phyloP scores from a whole-genome alignment of 352 stramenopile species.

The Globisporangium radiosum region DNA sequence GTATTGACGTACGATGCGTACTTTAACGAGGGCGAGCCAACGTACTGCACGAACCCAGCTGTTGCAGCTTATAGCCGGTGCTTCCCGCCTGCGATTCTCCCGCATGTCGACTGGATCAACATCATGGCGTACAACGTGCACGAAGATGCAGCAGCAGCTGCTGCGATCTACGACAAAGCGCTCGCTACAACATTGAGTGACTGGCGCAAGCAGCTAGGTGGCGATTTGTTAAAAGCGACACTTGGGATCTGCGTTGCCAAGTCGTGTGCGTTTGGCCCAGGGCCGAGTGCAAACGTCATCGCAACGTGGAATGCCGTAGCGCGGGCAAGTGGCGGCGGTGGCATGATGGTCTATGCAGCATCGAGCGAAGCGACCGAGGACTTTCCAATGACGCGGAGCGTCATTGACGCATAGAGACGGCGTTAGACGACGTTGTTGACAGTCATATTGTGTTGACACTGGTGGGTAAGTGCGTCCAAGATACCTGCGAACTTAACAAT shows the following conservation, averaged over 20 bases:
- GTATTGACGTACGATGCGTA: constrained; percentile 72
- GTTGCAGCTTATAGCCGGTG: constrained; percentile 45
- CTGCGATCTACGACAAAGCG: constrained; percentile 43
- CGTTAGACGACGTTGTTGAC: neutral
- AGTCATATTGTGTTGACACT: neutral
- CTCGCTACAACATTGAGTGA: constrained; percentile 46
- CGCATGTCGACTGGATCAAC: constrained; percentile 71
- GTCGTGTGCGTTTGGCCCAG: constrained; percentile 59
- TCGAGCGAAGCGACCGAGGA: constrained; percentile 44
- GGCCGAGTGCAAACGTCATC: constrained; percentile 49
- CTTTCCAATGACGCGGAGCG: constrained; percentile 43
- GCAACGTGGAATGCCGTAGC: constrained; percentile 40
- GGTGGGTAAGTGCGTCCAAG: no score
- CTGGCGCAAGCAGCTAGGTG: constrained; percentile 37
- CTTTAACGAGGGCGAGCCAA: constrained; percentile 38
- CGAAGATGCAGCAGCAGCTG: constrained; percentile 27
- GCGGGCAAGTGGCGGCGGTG: constrained; percentile 24
- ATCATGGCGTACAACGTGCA: constrained; percentile 85
- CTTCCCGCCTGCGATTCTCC: constrained; percentile 43
- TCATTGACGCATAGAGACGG: constrained; percentile 12
- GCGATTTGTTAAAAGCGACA: constrained; percentile 41
- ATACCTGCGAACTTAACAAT: no score
- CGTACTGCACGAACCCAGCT: constrained; percentile 19
- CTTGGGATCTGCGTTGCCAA: constrained; percentile 46
- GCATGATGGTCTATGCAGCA: constrained; percentile 75